phyloP scores from a whole-genome alignment of 164 flowering plant species.

The Euptelea pleiosperma region DNA sequence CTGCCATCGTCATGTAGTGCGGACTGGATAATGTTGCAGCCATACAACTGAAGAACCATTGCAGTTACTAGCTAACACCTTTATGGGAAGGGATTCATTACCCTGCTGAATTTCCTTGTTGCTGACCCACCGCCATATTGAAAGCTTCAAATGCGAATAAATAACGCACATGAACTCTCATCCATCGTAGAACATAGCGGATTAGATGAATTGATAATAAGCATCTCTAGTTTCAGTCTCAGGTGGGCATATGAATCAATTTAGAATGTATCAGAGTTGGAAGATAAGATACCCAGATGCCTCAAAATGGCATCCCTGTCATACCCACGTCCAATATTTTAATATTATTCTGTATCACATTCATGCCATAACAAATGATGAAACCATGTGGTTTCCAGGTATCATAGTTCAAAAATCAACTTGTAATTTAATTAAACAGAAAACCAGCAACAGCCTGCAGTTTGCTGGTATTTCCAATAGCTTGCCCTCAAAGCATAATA shows the following conservation, averaged over 20 bases:
- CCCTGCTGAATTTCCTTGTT: slow-evolving; percentile 11
- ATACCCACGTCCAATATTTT: too few species aligned
- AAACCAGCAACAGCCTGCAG: neutral
- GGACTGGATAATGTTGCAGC: slow-evolving; percentile 14
- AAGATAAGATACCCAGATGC: too few species aligned
- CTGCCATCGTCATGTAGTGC: slow-evolving; percentile 13
- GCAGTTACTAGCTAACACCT: slow-evolving; percentile 16
- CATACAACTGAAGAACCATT: slow-evolving; percentile 14
- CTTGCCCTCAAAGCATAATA: neutral
- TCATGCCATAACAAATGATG: too few species aligned
- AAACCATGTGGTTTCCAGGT: too few species aligned
- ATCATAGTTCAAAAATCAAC: neutral
- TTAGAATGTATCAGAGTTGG: too few species aligned
- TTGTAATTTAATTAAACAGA: neutral
- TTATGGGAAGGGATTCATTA: neutral
- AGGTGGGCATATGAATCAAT: neutral
- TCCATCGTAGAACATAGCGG: neutral
- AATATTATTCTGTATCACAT: too few species aligned
- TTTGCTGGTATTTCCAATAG: neutral
- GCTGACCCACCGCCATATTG: neutral
- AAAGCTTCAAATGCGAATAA: neutral
- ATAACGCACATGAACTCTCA: neutral
- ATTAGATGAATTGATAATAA: neutral
- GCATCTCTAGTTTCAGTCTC: neutral
- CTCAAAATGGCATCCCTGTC: too few species aligned